These are phyloP conservation scores for Macrotyloma uniflorum DNA, from an alignment of 306 rosid species.

Conservation along the genomic window DNA sequence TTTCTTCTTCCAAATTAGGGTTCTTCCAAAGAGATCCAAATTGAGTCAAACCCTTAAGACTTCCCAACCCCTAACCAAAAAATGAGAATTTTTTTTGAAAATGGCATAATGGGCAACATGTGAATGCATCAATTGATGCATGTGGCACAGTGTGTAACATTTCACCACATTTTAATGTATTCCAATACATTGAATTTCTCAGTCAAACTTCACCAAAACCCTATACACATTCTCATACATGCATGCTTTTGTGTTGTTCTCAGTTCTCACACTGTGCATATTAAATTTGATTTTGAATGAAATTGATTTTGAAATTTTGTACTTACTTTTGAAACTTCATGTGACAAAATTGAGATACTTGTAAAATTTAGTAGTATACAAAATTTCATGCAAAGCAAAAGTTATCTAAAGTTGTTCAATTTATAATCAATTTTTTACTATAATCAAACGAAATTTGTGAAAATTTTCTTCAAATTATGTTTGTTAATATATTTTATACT, in stretches of 20 bases:
- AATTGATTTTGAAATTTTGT: no score
- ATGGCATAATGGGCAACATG: constrained; percentile 42
- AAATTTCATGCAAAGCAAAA: no score
- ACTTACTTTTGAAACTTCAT: no score
- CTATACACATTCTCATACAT: background rate
- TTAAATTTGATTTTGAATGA: no score
- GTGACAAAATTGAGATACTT: no score
- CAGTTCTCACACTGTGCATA: no score
- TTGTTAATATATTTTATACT: no score
- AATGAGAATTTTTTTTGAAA: background rate
- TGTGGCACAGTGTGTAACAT: constrained; percentile 46
- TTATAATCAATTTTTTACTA: no score
- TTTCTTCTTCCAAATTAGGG: constrained; percentile 23
- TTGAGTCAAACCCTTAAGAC: constrained; percentile 27
- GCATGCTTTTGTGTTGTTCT: background rate
- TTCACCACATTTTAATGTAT: constrained; percentile 16
- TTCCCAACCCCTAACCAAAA: constrained; percentile 40
- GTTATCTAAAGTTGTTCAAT: no score
- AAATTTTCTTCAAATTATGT: no score
- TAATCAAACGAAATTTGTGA: no score
- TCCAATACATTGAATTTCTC: background rate
- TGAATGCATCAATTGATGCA: constrained; percentile 40
- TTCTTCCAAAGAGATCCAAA: constrained; percentile 21
- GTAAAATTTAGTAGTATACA: no score
- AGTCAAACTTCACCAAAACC: constrained; percentile 27